Evolutionary conservation across 352 stramenopile species (phyloP).

Genomic region (Phytophthora boehmeriae): DNA sequence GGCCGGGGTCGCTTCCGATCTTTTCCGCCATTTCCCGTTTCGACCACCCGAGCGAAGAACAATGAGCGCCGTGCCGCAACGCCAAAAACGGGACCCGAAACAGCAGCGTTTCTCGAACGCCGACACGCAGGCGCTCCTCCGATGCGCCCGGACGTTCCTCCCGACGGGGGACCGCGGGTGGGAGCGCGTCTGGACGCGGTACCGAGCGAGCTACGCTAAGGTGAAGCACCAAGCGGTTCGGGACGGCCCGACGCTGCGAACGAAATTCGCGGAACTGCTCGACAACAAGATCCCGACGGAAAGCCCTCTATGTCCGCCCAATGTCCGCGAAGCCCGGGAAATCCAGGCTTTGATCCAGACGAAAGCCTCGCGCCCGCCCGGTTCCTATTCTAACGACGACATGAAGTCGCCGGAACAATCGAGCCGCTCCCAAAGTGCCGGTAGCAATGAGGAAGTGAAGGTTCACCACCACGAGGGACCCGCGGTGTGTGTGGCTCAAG

Average conservation of each 20-base stretch:
- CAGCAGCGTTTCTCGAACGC: not conserved
- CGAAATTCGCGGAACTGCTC: not conserved
- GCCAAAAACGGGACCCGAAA: not conserved
- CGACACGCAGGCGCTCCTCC: not conserved
- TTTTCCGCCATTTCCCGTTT: not conserved
- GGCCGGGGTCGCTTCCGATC: not conserved
- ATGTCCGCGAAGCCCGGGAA: not conserved
- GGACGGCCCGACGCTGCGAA: not conserved
- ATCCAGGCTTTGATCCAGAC: not conserved
- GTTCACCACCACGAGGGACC: too few species aligned
- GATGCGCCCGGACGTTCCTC: not conserved
- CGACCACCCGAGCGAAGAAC: not conserved
- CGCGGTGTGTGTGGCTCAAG: too few species aligned
- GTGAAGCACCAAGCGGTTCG: slow-evolving; percentile 1
- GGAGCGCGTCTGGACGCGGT: not conserved
- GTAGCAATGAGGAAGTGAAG: too few species aligned
- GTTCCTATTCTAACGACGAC: not conserved
- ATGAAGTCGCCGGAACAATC: not conserved
- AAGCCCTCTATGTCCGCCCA: not conserved
- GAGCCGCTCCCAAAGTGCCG: not conserved
- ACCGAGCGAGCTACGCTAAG: not conserved
- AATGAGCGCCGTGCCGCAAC: not conserved
- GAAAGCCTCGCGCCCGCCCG: not conserved
- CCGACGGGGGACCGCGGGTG: not conserved
- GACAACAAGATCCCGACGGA: not conserved